phyloP scores from a whole-genome alignment of 176 grass and related monocot species.

The Zea luxurians region DNA sequence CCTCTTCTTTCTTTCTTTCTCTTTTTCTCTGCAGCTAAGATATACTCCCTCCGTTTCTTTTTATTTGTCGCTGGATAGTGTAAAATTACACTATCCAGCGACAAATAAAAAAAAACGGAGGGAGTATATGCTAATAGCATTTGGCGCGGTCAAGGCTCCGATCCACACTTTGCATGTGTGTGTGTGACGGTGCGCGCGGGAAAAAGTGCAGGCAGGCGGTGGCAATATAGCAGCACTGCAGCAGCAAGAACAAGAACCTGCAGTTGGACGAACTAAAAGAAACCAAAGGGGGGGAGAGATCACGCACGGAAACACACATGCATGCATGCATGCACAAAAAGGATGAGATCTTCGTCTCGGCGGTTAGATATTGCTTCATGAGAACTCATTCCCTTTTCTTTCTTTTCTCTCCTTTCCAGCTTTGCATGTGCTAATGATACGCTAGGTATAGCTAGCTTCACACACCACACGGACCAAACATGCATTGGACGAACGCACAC shows the following conservation, averaged over 20 bases:
- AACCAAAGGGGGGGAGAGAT: slow-evolving; percentile 13
- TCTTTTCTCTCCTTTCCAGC: slow-evolving; percentile 61
- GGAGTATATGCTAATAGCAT: too few relatives aligned
- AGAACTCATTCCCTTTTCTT: slow-evolving; percentile 65
- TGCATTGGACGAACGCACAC: background rate
- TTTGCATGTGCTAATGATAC: slow-evolving; percentile 74
- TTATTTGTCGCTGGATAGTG: too few relatives aligned
- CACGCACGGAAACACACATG: slow-evolving; percentile 9
- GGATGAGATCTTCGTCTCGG: slow-evolving; percentile 36
- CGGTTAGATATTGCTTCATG: slow-evolving; percentile 62
- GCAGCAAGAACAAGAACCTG: slow-evolving; percentile 17
- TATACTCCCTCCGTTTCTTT: too few relatives aligned
- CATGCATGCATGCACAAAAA: slow-evolving; percentile 36
- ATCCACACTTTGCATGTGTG: slow-evolving; percentile 18
- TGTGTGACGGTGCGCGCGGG: background rate
- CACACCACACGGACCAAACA: slow-evolving; percentile 39
- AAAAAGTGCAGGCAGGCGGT: slow-evolving; percentile 31
- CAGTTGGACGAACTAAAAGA: slow-evolving; percentile 45
- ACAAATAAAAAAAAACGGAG: too few relatives aligned
- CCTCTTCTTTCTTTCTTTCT: too few relatives aligned
- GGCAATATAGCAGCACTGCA: slow-evolving; percentile 5
- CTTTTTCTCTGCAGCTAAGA: too few relatives aligned
- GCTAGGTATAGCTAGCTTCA: slow-evolving; percentile 15
- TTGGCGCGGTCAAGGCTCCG: slow-evolving; percentile 34
- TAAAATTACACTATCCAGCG: too few relatives aligned